Evolutionary conservation across 805 yeast genomes (phyloP).

Genomic region (Saccharomycopsis sp.): DNA sequence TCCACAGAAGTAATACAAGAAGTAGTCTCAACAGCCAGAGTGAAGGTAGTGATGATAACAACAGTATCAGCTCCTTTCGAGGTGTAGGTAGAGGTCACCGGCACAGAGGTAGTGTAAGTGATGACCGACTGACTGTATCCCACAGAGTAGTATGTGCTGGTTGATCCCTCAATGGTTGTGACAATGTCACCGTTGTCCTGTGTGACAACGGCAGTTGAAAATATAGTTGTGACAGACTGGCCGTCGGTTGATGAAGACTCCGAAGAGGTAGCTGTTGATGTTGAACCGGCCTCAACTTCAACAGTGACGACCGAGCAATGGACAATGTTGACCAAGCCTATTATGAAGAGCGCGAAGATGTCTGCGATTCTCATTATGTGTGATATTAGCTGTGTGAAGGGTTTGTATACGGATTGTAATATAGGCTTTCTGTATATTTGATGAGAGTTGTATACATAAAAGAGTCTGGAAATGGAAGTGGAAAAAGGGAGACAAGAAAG

Average conservation of each 20-base stretch:
- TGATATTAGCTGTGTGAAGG: not conserved
- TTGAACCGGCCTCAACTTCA: slow-evolving; percentile 2
- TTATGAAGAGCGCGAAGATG: not conserved
- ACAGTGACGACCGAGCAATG: not conserved
- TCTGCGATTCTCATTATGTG: not conserved
- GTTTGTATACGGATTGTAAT: not conserved
- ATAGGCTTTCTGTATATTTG: not conserved
- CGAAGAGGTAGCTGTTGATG: not conserved
- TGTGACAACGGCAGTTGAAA: slow-evolving; percentile 18
- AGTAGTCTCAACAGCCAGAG: slow-evolving; percentile 18
- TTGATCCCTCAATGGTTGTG: slow-evolving; percentile 17
- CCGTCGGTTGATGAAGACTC: not conserved
- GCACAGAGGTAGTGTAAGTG: slow-evolving; percentile 20
- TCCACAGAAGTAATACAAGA: slow-evolving; percentile 19
- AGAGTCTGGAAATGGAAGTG: not conserved
- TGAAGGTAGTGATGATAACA: slow-evolving; percentile 19
- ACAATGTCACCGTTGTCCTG: slow-evolving; percentile 12
- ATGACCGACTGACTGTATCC: slow-evolving; percentile 20
- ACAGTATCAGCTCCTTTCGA: slow-evolving; percentile 21
- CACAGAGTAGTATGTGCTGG: slow-evolving; percentile 16
- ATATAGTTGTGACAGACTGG: slow-evolving; percentile 14
- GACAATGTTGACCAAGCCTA: slow-evolving; percentile 1
- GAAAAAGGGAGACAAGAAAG: not conserved
- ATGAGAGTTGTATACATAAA: not conserved
- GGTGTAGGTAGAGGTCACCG: slow-evolving; percentile 21